Base-by-base conservation (phyloP, 768 basidiomycete genomes). In the Antrodiella citrinella region DNA sequence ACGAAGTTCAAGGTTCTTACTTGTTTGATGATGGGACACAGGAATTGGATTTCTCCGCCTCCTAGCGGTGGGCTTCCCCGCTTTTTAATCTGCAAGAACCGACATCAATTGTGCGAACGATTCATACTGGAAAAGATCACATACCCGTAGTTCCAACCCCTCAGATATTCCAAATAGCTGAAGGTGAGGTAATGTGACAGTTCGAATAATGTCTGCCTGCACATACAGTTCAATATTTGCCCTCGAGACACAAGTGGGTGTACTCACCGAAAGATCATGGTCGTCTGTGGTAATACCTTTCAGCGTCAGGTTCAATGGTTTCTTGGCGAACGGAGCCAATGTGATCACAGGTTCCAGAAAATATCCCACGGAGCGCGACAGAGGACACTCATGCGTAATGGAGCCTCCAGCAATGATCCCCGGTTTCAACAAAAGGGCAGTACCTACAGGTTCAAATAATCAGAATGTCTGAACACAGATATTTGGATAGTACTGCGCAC, bases 271-370 rank as follows among this genome's bases (percentile, higher is more conserved):
- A 55, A 97, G 84, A 62, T 97, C 95, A 56, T 83, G 73, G 40
- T 91, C 88, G 59, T 96, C 91, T 1, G 93, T 90, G 1, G 96
- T 99, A 50, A 99, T 84, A 1, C 96, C 96, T 47, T 76, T 80
- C 48, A 98, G 65, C 0, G 86, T 95, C 23, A 94, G 64, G 42
- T 86, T 77, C 44, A 98, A 65, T 0, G 91, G 81, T 54, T 77
- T 86, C 72, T 99, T 99, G 19, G 91, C 77, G 62, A 98, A 98
- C 0, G 92, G 91, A 2, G 91, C 94, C 3, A 98, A 72, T 74
- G 91, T 88, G 18, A 97, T 71, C 1, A 97, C 59, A 12, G 92
- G 84, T 62, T 98, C 96, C 10, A 98, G 71, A 62, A 90, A 98
- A 69, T 98, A 99, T 10, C 96, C 96, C 41, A 98, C 76, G 23